These are phyloP conservation scores for Mycena venus DNA, from an alignment of 768 basidiomycete species.

Conservation along the genomic window DNA sequence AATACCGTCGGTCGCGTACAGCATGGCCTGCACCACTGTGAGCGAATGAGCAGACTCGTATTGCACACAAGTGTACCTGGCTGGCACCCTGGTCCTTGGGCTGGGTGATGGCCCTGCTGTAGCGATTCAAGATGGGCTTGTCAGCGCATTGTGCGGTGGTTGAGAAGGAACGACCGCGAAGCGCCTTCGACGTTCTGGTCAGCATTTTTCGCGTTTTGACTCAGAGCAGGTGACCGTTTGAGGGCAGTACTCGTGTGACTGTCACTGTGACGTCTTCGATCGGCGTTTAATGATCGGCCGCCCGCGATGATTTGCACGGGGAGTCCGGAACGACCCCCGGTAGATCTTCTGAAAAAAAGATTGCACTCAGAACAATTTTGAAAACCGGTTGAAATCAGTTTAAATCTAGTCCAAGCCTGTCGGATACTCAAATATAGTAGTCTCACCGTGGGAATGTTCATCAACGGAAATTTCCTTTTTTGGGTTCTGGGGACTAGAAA, in stretches of 20 bases:
- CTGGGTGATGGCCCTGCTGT: conserved; percentile 88
- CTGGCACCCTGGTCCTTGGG: conserved; percentile 96
- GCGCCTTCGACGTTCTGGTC: conserved; percentile 13
- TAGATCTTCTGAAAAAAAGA: too few relatives aligned
- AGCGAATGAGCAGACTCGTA: conserved; percentile 25
- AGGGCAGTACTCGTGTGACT: too few relatives aligned
- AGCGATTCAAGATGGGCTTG: conserved; percentile 68
- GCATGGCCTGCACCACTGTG: conserved; percentile 83
- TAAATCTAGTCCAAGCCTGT: too few relatives aligned
- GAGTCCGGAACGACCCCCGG: too few relatives aligned
- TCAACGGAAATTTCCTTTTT: neutral
- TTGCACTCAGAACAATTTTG: too few relatives aligned
- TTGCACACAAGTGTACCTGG: conserved; percentile 65
- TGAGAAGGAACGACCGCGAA: conserved; percentile 27
- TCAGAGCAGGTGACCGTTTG: neutral
- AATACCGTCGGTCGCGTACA: conserved; percentile 98
- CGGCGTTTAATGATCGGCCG: neutral
- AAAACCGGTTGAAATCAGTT: too few relatives aligned
- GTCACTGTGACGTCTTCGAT: neutral
- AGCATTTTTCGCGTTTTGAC: conserved; percentile 5
- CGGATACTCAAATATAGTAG: too few relatives aligned
- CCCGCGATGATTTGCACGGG: too few relatives aligned
- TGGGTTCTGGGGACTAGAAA: neutral
- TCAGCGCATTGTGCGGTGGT: conserved; percentile 54
- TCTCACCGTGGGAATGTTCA: neutral